Base-by-base conservation (phyloP, 2,329 filamentous ascomycete species). In the Arthroderma uncinatum region DNA sequence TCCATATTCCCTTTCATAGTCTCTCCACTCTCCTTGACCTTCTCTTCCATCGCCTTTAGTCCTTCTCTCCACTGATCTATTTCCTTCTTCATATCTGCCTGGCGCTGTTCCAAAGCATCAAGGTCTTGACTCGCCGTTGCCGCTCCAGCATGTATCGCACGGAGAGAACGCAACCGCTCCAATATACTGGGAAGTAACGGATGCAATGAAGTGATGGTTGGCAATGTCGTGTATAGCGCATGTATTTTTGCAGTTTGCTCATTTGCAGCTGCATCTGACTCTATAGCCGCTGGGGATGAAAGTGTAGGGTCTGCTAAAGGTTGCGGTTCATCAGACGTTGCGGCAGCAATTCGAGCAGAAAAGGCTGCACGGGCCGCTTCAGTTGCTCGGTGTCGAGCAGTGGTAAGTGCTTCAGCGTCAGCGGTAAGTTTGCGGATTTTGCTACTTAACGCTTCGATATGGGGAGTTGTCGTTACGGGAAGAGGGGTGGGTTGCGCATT, bases 221-320 rank as follows among this genome's bases (percentile, higher is more conserved):
- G 86, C 14, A 98, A 76, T 2, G 89, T 88, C 1, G 87, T 86
- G 71, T 96, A 96, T 4, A 98, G 80, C 1, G 91, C 88, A 62
- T 95, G 93, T 69, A 98, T 87, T 70, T 95, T 95, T 55, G 87
- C 80, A 40, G 84, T 80, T 64, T 94, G 87, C 64, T 95, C 89
- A 7, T 74, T 72, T 3, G 73, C 66, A 1, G 72, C 64, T 2
- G 74, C 68, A 48, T 66, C 66, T 37, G 56, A 54, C 83, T 85
- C 42, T 81, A 89, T 67, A 10, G 64, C 62, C 25, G 65, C 64
- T 5, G 64, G 65, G 7, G 67, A 66, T 9, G 64, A 64, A 9
- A 67, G 63, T 9, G 53, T 56, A 47, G 67, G 63, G 50, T 65
- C 64, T 39, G 65, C 62, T 59, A 67, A 58, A 40, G 69, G 70